These are phyloP conservation scores for Pseudohyphozyma bogoriensis DNA, from an alignment of 768 basidiomycete species.

Conservation along the genomic window DNA sequence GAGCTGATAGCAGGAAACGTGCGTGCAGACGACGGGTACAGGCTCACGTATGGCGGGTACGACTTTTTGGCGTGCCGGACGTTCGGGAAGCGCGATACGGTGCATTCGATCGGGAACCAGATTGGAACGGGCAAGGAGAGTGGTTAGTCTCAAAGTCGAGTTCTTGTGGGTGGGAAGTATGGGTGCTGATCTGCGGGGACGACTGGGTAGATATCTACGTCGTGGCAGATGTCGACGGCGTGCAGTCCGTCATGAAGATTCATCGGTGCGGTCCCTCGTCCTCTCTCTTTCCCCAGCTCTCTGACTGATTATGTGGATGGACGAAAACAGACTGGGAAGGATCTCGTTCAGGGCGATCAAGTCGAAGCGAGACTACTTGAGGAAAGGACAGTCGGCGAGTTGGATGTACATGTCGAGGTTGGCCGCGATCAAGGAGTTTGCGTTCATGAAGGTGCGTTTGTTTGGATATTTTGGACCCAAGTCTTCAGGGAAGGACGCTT, in stretches of 20 bases:
- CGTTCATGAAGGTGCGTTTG: slow-evolving; percentile 81
- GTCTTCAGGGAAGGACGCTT: background rate
- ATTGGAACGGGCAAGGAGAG: slow-evolving; percentile 98
- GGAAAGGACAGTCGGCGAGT: slow-evolving; percentile 81
- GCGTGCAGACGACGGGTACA: slow-evolving; percentile 79
- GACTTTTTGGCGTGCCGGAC: slow-evolving; percentile 92
- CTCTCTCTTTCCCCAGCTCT: background rate
- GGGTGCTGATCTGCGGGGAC: background rate
- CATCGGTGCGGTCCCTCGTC: slow-evolving; percentile 53
- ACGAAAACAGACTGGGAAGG: slow-evolving; percentile 67
- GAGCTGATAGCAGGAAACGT: background rate
- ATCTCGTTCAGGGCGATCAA: slow-evolving; percentile 96
- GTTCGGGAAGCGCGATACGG: slow-evolving; percentile 74
- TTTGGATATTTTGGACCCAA: no score
- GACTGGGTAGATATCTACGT: slow-evolving; percentile 64
- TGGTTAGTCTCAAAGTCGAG: slow-evolving; percentile 44
- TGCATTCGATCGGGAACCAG: slow-evolving; percentile 89
- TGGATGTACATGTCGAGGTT: slow-evolving; percentile 99
- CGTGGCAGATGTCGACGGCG: slow-evolving; percentile 72
- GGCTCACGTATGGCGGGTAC: slow-evolving; percentile 96
- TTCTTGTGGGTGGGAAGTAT: background rate
- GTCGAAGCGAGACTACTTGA: slow-evolving; percentile 88
- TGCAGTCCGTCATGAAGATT: slow-evolving; percentile 81
- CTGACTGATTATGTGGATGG: slow-evolving; percentile 6
- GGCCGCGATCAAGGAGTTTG: slow-evolving; percentile 94